Evolutionary conservation across 2,329 filamentous ascomycete species (phyloP).

Genomic region (Leptographium galeiforme): DNA sequence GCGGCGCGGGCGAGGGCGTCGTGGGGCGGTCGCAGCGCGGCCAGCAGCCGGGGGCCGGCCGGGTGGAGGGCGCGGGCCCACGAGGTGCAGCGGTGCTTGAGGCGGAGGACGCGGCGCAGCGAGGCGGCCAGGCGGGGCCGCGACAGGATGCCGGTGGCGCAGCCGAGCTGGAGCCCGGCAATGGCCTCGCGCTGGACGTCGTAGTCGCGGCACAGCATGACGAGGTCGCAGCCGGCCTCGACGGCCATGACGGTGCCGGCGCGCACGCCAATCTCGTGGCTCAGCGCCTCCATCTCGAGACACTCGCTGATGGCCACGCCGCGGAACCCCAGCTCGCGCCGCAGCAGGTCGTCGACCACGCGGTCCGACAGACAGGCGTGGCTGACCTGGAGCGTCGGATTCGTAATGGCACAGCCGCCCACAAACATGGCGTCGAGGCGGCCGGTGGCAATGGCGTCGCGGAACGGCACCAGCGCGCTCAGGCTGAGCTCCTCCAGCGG

Average conservation of each 20-base stretch:
- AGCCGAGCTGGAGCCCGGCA: constrained; percentile 72
- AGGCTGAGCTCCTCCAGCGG: constrained; percentile 83
- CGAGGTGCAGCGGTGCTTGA: constrained; percentile 77
- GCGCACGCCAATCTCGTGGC: constrained; percentile 91
- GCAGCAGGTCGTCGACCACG: constrained; percentile 77
- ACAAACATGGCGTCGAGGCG: constrained; percentile 87
- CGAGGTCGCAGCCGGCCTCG: constrained; percentile 86
- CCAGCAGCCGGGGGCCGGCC: constrained; percentile 61
- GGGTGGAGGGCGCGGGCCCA: constrained; percentile 90
- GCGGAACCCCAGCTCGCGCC: constrained; percentile 79
- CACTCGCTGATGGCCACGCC: constrained; percentile 93
- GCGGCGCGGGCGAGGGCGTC: constrained; percentile 68
- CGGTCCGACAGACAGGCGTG: constrained; percentile 89
- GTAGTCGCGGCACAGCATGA: constrained; percentile 78
- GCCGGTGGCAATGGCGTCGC: constrained; percentile 75
- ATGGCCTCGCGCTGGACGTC: constrained; percentile 85
- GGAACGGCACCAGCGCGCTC: constrained; percentile 83
- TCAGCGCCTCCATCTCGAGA: constrained; percentile 90
- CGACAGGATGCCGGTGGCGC: constrained; percentile 82
- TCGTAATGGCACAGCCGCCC: constrained; percentile 84
- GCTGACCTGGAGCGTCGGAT: constrained; percentile 84
- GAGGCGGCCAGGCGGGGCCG: constrained; percentile 70
- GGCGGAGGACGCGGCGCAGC: constrained; percentile 58
- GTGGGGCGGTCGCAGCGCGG: constrained; percentile 71
- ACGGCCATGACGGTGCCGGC: constrained; percentile 96